Evolutionary conservation across 805 yeast species (phyloP).

Genomic region (Nakazawaea holstii): DNA sequence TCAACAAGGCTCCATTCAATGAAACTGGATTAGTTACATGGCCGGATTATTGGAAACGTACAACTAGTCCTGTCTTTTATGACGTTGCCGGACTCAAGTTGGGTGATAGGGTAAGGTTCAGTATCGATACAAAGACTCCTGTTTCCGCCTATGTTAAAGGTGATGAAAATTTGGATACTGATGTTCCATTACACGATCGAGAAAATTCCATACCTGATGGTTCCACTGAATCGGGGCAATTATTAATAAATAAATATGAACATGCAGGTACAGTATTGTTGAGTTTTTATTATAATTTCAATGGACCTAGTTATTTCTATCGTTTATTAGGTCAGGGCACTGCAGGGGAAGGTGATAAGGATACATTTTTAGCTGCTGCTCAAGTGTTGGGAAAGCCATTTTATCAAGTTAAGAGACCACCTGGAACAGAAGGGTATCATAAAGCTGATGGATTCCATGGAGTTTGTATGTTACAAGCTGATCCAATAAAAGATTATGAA

Average conservation of each 20-base stretch:
- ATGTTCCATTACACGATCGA: constrained; percentile 43
- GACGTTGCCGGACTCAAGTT: constrained; percentile 31
- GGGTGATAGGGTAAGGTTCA: constrained; percentile 27
- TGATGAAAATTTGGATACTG: not conserved
- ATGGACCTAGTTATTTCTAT: constrained; percentile 44
- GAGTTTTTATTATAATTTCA: constrained; percentile 47
- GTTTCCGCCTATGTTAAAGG: constrained; percentile 8
- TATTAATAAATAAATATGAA: constrained; percentile 40
- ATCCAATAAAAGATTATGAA: constrained; percentile 38
- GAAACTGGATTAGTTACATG: constrained; percentile 46
- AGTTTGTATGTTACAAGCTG: constrained; percentile 54
- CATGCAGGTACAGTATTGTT: constrained; percentile 43
- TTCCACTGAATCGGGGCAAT: constrained; percentile 54
- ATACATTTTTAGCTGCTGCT: constrained; percentile 52
- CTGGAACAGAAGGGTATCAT: constrained; percentile 44
- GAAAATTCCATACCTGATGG: constrained; percentile 48
- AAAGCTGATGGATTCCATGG: constrained; percentile 32
- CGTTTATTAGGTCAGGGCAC: constrained; percentile 43
- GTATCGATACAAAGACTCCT: constrained; percentile 22
- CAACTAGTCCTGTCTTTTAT: constrained; percentile 46
- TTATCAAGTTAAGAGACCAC: constrained; percentile 45
- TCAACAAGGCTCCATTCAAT: constrained; percentile 49
- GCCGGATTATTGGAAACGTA: constrained; percentile 59
- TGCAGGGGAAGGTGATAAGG: constrained; percentile 55
- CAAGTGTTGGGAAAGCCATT: constrained; percentile 34